Evolutionary conservation across 2,329 filamentous ascomycete species (phyloP), one percentile per base, ranked within the genome.

Genomic region (Microascus cirrosus): DNA sequence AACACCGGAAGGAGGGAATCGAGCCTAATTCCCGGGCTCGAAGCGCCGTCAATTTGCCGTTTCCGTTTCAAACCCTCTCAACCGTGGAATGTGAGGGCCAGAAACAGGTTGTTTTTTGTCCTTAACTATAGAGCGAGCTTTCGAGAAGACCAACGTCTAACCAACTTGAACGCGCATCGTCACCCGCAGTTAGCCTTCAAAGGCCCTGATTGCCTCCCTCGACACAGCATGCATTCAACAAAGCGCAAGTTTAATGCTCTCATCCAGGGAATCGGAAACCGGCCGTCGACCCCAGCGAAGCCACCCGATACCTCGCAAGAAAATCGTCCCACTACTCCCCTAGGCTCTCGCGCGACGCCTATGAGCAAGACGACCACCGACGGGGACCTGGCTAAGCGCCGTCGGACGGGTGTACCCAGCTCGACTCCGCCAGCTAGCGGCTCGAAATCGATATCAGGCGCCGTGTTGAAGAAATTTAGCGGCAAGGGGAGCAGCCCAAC

Each of bases 221-320:
- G 50, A 28, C 54, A 35, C 57, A 73, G 60, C 62, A 88, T 91
- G 76, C 88, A 88, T 67, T 82, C 86, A 25, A 89, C 86, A n/a
- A 93, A 92, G 74, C 81, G 89, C 64, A 92, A 92, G 71, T 91
- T 92, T 74, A 87, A 91, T 71, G 80, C 81, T 65, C 78, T 91
- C 18, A 76, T 92, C 32, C 87, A 90, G 67, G 77, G 82, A 63
- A 77, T 86, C 22, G 55, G 55, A 22, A 57, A 57, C 32, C 52
- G 25, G 32, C 48, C 55, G 3, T 57, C 55, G 1, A 36, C 55
- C 13, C 55, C 55, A 13, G n/a, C 20, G n/a, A 53, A 53, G 51
- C 1, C 51, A 18, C 24, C 51, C 60, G 59, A n/a, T 34, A 59
- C 53, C 58, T 42, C 52, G 55, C 52, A 61, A 57, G 52, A 58